Conservation (phyloP, 129 eudicot species). For the Helichrysum umbraculigerum region DNA sequence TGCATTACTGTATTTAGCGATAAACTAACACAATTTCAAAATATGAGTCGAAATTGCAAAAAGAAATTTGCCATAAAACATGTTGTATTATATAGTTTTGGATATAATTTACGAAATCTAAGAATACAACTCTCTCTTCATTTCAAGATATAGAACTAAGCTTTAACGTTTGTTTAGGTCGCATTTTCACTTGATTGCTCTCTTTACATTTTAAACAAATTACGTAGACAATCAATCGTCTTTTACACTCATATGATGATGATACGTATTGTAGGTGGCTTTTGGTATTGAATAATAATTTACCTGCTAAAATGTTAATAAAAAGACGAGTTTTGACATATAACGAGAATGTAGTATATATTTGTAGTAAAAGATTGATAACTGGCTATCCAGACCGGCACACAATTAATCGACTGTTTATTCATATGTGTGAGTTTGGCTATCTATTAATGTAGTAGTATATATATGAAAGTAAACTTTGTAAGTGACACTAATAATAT, state of each 20-base stretch:
- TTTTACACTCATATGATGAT: neutral
- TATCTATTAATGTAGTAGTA: too few relatives aligned
- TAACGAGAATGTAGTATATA: too few relatives aligned
- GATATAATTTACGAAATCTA: neutral
- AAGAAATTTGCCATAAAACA: neutral
- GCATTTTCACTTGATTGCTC: neutral
- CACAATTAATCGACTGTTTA: too few relatives aligned
- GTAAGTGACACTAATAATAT: too few relatives aligned
- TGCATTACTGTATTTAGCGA: neutral
- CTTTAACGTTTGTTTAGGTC: too few relatives aligned
- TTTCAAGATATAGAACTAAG: neutral
- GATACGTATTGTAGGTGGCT: neutral
- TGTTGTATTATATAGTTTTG: too few relatives aligned
- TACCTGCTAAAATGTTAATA: neutral
- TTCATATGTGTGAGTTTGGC: too few relatives aligned
- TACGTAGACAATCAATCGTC: neutral
- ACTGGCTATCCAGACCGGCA: too few relatives aligned
- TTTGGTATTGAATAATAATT: neutral
- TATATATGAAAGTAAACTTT: too few relatives aligned
- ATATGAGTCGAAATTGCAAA: neutral
- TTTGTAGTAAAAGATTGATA: too few relatives aligned
- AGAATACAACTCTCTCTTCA: neutral
- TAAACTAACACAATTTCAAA: too few relatives aligned
- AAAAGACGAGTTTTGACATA: neutral
- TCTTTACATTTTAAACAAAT: neutral